Evolutionary conservation across 2,329 filamentous ascomycete species (phyloP).

Genomic region (Aspergillus japonicus): DNA sequence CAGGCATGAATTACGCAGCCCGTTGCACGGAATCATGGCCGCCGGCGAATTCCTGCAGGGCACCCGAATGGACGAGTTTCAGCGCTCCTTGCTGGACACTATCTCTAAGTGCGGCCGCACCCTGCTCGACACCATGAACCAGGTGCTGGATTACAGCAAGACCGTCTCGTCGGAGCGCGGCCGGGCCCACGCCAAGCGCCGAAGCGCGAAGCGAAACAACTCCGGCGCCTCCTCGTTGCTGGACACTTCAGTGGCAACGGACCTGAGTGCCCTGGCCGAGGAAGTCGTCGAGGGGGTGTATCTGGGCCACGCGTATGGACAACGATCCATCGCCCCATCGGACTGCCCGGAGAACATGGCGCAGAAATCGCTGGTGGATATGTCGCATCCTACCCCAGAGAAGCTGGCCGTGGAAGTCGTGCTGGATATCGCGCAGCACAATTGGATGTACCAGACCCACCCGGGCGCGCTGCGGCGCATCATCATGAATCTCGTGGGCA

Average conservation of each 20-base stretch:
- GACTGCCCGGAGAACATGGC: conserved; percentile 27
- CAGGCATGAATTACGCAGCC: conserved; percentile 43
- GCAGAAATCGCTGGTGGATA: conserved; percentile 5
- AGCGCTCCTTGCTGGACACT: conserved; percentile 41
- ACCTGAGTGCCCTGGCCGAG: conserved; percentile 50
- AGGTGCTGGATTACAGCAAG: conserved; percentile 53
- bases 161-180: conserved; percentile 43
- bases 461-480: conserved; percentile 56
- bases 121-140: conserved; percentile 46
- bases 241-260: conserved; percentile 37
- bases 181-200: conserved; percentile 23
- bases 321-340: conserved; percentile 26
- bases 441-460: conserved; percentile 57
- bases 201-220: conserved; percentile 30
- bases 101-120: conserved; percentile 45
- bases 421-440: conserved; percentile 51
- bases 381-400: background rate
- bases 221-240: conserved; percentile 33
- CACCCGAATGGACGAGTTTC: conserved; percentile 42
- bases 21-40: conserved; percentile 44
- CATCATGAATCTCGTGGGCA: conserved; percentile 63
- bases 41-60: conserved; percentile 43
- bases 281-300: conserved; percentile 57
- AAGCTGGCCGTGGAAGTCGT: conserved; percentile 46
- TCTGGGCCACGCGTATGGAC: conserved; percentile 47